These are phyloP conservation scores for Eucalyptus pauciflora DNA, from an alignment of 345 rosid species.

Conservation along the genomic window DNA sequence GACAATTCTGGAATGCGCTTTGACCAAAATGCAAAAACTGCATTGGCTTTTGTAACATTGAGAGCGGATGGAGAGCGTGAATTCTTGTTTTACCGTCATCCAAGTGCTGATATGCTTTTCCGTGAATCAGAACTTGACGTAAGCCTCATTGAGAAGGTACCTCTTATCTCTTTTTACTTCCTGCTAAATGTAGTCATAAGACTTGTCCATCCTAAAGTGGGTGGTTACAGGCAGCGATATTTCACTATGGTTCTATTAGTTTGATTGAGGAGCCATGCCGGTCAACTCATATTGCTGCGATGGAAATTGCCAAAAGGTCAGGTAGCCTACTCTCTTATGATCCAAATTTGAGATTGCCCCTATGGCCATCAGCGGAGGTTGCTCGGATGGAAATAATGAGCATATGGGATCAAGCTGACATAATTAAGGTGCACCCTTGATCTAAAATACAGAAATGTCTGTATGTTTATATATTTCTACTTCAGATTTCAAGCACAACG, in stretches of 20 bases:
- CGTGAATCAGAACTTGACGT: conserved; percentile 36
- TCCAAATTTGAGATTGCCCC: conserved; percentile 45
- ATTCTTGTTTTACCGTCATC: conserved; percentile 57
- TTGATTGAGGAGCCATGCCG: conserved; percentile 63
- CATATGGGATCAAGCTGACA: conserved; percentile 53
- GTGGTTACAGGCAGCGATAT: conserved; percentile 35
- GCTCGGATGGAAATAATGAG: conserved; percentile 48
- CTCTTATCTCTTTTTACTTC: background rate
- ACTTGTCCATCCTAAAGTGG: background rate
- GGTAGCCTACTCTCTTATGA: conserved; percentile 62
- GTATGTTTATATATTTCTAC: background rate
- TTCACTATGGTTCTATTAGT: conserved; percentile 65
- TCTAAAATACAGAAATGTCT: background rate
- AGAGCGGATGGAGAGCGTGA: conserved; percentile 51
- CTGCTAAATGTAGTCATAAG: background rate
- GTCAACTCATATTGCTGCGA: conserved; percentile 46
- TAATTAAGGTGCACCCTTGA: conserved; percentile 39
- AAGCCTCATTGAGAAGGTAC: conserved; percentile 34
- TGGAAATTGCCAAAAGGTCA: conserved; percentile 42
- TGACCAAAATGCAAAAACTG: conserved; percentile 56
- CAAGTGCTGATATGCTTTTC: conserved; percentile 72
- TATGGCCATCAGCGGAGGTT: conserved; percentile 50
- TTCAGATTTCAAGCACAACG: background rate
- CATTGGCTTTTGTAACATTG: conserved; percentile 46
- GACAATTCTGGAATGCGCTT: conserved; percentile 33